Base-by-base conservation (phyloP, 257 asterid species). In the Solanum lignicaule region DNA sequence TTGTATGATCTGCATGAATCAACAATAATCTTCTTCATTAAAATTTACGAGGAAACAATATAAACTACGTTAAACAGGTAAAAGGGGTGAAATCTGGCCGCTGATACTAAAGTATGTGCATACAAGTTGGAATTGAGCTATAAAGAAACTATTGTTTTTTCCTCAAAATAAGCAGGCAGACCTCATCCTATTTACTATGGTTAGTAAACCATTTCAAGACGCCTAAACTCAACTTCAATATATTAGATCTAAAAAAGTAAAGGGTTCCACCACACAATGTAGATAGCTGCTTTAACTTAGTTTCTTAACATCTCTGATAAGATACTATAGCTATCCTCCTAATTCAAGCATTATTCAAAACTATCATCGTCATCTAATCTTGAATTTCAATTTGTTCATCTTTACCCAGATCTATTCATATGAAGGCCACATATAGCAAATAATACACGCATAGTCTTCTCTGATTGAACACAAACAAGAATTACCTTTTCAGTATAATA, bases 1-100 rank as follows among this genome's bases (percentile, higher is more conserved):
- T 87, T 88, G 91, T 90, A 90, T 88, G 98, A 93, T 91, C 99
- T 95, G 97, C 93, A 88, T n/a, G 86, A 76, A 89, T 55, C 87
- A 86, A 89, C 89, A 82, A 29, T 52, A 82, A 31, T n/a, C 43
- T 46, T 31, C 43, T 29, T 48, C 2, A 31, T 82, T 52, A 82
- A 82, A 6, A 5, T 79, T 82, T 82, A 29, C 1, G 29, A 82
- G 69, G 69, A 48, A 48, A 82, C 20, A 31, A 29, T 18, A 82
- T 48, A 82, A 31, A 1, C 69, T 82, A 82, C 3, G 12, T 52
- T 18, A 82, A 82, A 48, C 7, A 31, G 27, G 71, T 48, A 82
- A 82, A 46, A 6, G 29, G 46, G 43, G 68, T 18, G 41, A 81
- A 46, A 27, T 81, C 11, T 81, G 7, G 86, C 69, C 3, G 71